phyloP scores from a whole-genome alignment of 306 rosid genomes.

The Cucumis hystrix region DNA sequence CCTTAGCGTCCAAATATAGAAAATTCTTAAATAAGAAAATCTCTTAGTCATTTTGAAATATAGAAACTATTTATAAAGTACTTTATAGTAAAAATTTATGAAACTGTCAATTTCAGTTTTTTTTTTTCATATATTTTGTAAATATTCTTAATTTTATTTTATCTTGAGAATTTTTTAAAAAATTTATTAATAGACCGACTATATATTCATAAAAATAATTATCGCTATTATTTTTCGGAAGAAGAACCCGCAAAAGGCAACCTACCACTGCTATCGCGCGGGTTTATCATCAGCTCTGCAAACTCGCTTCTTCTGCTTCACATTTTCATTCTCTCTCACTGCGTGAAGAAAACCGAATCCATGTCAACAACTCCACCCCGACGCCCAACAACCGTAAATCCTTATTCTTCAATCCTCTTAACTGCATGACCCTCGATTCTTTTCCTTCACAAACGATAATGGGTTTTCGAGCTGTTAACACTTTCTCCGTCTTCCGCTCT shows the following conservation, averaged over 20 bases:
- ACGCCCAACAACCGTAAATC: neutral
- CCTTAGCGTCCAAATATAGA: too few species aligned
- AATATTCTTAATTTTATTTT: too few species aligned
- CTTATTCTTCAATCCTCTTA: neutral
- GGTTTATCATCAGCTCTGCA: neutral
- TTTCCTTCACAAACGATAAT: conserved; percentile 11
- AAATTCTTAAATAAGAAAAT: too few species aligned
- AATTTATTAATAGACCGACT: too few species aligned
- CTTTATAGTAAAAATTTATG: too few species aligned
- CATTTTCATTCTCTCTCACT: neutral
- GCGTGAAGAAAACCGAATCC: neutral
- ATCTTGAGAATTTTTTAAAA: too few species aligned
- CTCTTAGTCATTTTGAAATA: too few species aligned
- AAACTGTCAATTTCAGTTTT: too few species aligned
- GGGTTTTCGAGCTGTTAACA: conserved; percentile 62
- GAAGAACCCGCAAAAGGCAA: too few species aligned
- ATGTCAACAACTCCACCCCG: neutral
- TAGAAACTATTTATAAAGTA: too few species aligned
- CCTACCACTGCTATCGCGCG: neutral
- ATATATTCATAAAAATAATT: too few species aligned
- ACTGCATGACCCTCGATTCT: conserved; percentile 10
- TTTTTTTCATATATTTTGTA: too few species aligned
- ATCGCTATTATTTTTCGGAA: neutral
- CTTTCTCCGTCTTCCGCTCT: conserved; percentile 38
- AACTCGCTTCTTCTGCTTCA: conserved; percentile 1